A percentile compares a stretch with the other conserved stretches of the same genome.
Evolutionary conservation across 208 protist species (phyloP).

Genomic region (Angomonas desouzai): DNA sequence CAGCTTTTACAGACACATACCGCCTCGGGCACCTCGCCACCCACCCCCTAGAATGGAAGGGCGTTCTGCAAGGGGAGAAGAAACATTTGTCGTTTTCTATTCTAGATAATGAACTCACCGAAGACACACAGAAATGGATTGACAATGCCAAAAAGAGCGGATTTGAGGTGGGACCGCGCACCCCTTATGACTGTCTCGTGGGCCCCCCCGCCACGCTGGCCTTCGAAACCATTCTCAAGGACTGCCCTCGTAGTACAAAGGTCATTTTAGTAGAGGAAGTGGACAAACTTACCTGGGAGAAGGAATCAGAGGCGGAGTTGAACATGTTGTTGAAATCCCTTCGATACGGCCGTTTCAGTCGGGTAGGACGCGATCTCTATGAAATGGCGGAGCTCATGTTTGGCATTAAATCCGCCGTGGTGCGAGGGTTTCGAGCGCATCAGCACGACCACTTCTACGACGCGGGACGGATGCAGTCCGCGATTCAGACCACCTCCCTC

Average conservation of each 20-base stretch:
- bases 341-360: not conserved
- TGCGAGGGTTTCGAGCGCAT: slow-evolving; percentile 16
- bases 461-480: slow-evolving; percentile 56
- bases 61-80: slow-evolving; percentile 43
- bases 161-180: not conserved
- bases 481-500: slow-evolving; percentile 30
- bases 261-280: slow-evolving; percentile 80
- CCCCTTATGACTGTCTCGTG: slow-evolving; percentile 60
- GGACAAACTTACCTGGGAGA: slow-evolving; percentile 71
- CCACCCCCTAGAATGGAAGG: slow-evolving; percentile 79
- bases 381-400: slow-evolving; percentile 7
- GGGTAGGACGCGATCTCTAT: not conserved
- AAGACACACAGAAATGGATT: not conserved
- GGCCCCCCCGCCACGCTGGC: slow-evolving; percentile 77
- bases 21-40: slow-evolving; percentile 54
- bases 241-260: slow-evolving; percentile 68
- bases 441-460: slow-evolving; percentile 30
- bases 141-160: too few relatives aligned
- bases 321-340: slow-evolving; percentile 26
- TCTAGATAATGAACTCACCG: slow-evolving; percentile 15
- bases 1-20: slow-evolving; percentile 59
- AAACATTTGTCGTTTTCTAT: slow-evolving; percentile 65
- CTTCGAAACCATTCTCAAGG: slow-evolving; percentile 70
- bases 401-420: not conserved
- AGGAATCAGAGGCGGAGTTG: slow-evolving; percentile 67